These are phyloP conservation scores for Glutinoglossum americanum DNA, from an alignment of 495 filamentous ascomycete genomes.

Conservation along the genomic window DNA sequence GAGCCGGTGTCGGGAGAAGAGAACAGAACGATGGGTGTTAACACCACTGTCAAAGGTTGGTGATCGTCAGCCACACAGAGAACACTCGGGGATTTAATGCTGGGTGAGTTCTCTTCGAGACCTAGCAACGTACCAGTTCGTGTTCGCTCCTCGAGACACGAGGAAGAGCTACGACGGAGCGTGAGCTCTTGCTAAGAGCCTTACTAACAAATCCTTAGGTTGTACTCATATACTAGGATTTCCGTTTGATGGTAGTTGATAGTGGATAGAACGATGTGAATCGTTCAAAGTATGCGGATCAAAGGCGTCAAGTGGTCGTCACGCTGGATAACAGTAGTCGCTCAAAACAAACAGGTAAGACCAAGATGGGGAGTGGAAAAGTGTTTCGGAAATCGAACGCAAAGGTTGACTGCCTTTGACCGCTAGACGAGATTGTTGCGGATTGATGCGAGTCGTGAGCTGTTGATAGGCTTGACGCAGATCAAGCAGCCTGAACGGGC, in stretches of 20 bases:
- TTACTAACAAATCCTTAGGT: not conserved
- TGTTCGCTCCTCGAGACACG: conserved; percentile 1
- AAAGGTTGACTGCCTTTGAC: not conserved
- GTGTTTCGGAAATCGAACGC: not conserved
- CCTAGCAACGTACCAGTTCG: not conserved
- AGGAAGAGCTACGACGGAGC: conserved; percentile 1
- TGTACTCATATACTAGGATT: not conserved
- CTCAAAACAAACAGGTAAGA: not conserved
- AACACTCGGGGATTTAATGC: not conserved
- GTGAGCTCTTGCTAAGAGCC: not conserved
- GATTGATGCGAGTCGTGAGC: not conserved
- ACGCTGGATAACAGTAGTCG: not conserved
- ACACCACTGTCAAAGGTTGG: not conserved
- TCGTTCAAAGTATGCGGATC: not conserved
- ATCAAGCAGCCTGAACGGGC: not conserved
- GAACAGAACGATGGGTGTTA: not conserved
- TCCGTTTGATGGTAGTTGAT: not conserved
- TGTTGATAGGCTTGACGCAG: not conserved
- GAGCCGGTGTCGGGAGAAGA: not conserved
- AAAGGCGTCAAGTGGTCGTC: not conserved
- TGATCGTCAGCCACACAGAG: not conserved
- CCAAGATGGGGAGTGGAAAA: conserved; percentile 6
- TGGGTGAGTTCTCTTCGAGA: not conserved
- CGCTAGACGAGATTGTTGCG: not conserved
- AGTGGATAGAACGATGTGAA: not conserved